These are phyloP conservation scores for Halteria grandinella DNA, from an alignment of 73 alveolate species.

Conservation along the genomic window DNA sequence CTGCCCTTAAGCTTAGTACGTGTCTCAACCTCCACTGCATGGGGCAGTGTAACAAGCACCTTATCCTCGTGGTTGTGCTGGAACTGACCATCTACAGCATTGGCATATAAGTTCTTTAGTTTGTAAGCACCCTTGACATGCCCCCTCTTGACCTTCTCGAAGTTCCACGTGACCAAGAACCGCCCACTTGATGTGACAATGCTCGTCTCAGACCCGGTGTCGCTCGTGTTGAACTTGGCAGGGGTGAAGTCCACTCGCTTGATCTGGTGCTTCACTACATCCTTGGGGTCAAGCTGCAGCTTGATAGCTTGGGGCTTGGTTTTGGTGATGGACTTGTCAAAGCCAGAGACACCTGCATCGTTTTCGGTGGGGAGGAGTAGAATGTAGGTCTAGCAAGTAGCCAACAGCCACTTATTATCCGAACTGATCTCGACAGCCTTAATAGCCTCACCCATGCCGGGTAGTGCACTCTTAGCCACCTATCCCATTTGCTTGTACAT, in stretches of 20 bases:
- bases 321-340: slow-evolving; percentile 53
- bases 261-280: slow-evolving; percentile 45
- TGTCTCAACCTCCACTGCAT: too few species aligned
- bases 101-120: too few species aligned
- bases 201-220: slow-evolving; percentile 19
- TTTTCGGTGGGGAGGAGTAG: slow-evolving; percentile 50
- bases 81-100: too few species aligned
- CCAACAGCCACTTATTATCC: slow-evolving; percentile 59
- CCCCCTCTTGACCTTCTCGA: slow-evolving; percentile 54
- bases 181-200: slow-evolving; percentile 54
- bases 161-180: slow-evolving; percentile 62
- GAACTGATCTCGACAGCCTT: slow-evolving; percentile 37
- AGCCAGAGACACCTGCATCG: slow-evolving; percentile 52
- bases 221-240: slow-evolving; percentile 60
- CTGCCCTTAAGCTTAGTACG: too few species aligned
- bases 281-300: slow-evolving; percentile 47
- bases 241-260: slow-evolving; percentile 48
- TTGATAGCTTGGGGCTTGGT: slow-evolving; percentile 61
- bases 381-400: slow-evolving; percentile 60
- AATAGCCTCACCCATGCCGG: slow-evolving; percentile 67
- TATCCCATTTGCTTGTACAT: slow-evolving; percentile 61
- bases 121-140: too few species aligned
- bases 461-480: slow-evolving; percentile 67
- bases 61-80: too few species aligned
- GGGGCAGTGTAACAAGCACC: too few species aligned